Conservation (phyloP, 1,284 basidiomycete species). For the Somion occarium region DNA sequence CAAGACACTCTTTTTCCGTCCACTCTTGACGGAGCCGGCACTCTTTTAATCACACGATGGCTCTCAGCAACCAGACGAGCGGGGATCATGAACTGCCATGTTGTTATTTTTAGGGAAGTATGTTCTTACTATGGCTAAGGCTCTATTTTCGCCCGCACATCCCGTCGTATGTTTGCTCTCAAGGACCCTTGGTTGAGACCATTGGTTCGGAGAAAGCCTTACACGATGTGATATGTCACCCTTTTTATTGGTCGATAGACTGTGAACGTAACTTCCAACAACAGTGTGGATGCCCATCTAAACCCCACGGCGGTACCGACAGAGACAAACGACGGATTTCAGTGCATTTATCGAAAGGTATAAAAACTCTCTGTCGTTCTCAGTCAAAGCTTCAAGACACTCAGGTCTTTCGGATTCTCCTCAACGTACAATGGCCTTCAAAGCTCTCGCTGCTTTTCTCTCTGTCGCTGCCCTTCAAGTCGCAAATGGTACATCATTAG, state of each 20-base stretch:
- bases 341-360: slow-evolving; percentile 4
- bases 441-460: slow-evolving; percentile 5
- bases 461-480: neutral
- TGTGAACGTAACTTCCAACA: neutral
- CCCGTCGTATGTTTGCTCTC: neutral
- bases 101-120: neutral
- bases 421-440: slow-evolving; percentile 2
- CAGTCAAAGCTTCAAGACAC: neutral
- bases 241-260: neutral
- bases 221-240: neutral
- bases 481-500: slow-evolving; percentile 1
- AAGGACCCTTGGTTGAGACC: neutral
- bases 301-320: neutral
- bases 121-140: neutral
- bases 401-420: neutral
- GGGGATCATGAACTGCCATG: neutral
- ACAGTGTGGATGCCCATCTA: neutral
- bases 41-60: neutral
- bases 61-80: neutral
- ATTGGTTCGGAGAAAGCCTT: neutral
- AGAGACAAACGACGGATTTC: neutral
- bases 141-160: neutral
- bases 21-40: neutral
- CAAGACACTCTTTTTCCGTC: neutral
- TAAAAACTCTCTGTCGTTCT: neutral